Conservation (phyloP, 768 basidiomycete genomes). For the Sutorius australiensis region DNA sequence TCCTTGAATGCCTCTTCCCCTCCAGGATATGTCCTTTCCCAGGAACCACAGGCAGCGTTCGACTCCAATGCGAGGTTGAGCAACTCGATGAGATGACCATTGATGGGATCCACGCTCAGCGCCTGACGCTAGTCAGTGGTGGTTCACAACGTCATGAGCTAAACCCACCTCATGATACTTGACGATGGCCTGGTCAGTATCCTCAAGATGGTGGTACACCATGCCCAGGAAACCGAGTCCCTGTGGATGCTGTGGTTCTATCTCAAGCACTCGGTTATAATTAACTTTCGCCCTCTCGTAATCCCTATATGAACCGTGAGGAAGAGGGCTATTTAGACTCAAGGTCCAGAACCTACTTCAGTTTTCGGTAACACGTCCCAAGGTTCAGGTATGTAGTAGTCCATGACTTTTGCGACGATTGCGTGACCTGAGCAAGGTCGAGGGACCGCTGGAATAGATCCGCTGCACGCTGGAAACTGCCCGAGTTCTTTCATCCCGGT, state of each 20-base stretch:
- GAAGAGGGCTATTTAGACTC: neutral
- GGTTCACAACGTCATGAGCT: neutral
- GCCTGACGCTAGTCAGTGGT: slow-evolving; percentile 42
- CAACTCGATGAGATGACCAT: slow-evolving; percentile 74
- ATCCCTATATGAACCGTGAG: slow-evolving; percentile 33
- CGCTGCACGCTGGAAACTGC: slow-evolving; percentile 71
- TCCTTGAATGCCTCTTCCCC: slow-evolving; percentile 32
- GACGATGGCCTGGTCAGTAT: slow-evolving; percentile 77
- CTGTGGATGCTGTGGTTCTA: slow-evolving; percentile 79
- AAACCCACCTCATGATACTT: slow-evolving; percentile 84
- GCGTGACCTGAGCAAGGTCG: slow-evolving; percentile 77
- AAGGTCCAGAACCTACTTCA: slow-evolving; percentile 50
- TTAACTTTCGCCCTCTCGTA: slow-evolving; percentile 64
- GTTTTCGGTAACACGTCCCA: slow-evolving; percentile 82
- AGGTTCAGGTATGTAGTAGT: slow-evolving; percentile 88
- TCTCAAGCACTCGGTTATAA: slow-evolving; percentile 77
- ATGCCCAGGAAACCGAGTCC: slow-evolving; percentile 90
- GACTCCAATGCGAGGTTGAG: slow-evolving; percentile 76
- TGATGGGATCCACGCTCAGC: slow-evolving; percentile 78
- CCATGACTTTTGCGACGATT: slow-evolving; percentile 84
- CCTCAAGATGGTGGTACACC: slow-evolving; percentile 70
- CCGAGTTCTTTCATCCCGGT: slow-evolving; percentile 26
- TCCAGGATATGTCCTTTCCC: slow-evolving; percentile 34
- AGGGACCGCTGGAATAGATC: slow-evolving; percentile 71
- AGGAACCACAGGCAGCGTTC: slow-evolving; percentile 30